A percentile compares a stretch with the other conserved stretches of the same genome.
Conservation (phyloP, 2,329 filamentous ascomycete genomes). For the Botrytis medusae region DNA sequence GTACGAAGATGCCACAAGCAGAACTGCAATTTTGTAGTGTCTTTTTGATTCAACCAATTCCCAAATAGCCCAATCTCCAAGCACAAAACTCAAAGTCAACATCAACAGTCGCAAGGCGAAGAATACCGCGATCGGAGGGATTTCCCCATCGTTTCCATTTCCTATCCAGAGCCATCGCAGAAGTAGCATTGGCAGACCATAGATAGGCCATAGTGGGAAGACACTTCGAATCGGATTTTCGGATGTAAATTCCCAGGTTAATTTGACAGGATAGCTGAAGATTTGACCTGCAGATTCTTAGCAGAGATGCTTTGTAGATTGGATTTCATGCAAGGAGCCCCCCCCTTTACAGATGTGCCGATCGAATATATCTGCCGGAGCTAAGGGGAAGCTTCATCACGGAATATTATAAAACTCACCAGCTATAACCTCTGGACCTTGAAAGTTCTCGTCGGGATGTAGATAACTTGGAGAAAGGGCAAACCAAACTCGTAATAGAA, state of each 20-base stretch:
- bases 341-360: neutral
- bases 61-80: slow-evolving; percentile 96
- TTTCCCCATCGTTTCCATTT: slow-evolving; percentile 71
- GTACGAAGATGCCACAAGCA: slow-evolving; percentile 92
- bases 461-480: slow-evolving; percentile 93
- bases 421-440: slow-evolving; percentile 94
- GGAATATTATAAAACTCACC: slow-evolving; percentile 57
- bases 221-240: slow-evolving; percentile 88
- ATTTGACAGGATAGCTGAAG: slow-evolving; percentile 84
- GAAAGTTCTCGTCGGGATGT: slow-evolving; percentile 98
- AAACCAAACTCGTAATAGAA: slow-evolving; percentile 88
- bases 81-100: slow-evolving; percentile 92
- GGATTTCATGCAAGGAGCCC: neutral
- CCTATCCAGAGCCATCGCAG: slow-evolving; percentile 91
- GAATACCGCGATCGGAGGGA: slow-evolving; percentile 83
- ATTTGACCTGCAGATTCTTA: slow-evolving; percentile 67
- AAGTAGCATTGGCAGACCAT: slow-evolving; percentile 89
- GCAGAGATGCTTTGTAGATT: slow-evolving; percentile 9
- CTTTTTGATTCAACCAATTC: slow-evolving; percentile 79
- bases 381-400: neutral
- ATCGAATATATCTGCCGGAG: slow-evolving; percentile 13
- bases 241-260: slow-evolving; percentile 95
- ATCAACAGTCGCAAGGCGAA: slow-evolving; percentile 86
- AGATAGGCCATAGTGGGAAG: slow-evolving; percentile 94
- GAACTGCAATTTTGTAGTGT: slow-evolving; percentile 68